Evolutionary conservation across 2,329 filamentous ascomycete genomes (phyloP).

Genomic region (Fusarium sp.): DNA sequence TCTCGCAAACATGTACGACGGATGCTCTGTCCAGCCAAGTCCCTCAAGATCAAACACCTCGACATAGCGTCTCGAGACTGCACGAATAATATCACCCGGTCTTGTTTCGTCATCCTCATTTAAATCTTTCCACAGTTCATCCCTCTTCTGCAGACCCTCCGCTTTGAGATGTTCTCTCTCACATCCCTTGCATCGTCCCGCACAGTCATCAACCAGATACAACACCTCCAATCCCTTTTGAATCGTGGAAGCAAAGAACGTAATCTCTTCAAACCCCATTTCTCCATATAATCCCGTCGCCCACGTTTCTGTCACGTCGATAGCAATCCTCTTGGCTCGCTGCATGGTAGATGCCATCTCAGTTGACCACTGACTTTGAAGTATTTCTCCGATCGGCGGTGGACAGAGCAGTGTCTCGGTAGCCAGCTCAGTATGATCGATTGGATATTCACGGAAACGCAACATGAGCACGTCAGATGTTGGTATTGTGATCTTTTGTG

Average conservation of each 20-base stretch:
- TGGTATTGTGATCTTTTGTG: conserved; percentile 36
- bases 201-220: conserved; percentile 46
- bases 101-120: conserved; percentile 23
- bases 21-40: conserved; percentile 46
- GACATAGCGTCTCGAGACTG: conserved; percentile 44
- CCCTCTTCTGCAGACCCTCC: conserved; percentile 26
- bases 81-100: conserved; percentile 43
- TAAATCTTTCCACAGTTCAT: conserved; percentile 37
- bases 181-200: conserved; percentile 40
- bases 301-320: conserved; percentile 44
- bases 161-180: conserved; percentile 11
- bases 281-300: conserved; percentile 31
- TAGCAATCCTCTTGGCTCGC: conserved; percentile 38
- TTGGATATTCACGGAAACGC: conserved; percentile 35
- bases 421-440: conserved; percentile 12
- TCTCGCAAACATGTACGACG: conserved; percentile 45
- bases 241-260: conserved; percentile 44
- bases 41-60: conserved; percentile 47
- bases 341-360: conserved; percentile 42
- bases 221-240: conserved; percentile 44
- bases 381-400: conserved; percentile 40
- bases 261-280: conserved; percentile 42
- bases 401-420: conserved; percentile 26
- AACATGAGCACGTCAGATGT: conserved; percentile 44
- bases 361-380: conserved; percentile 43